These are phyloP conservation scores for Bromus sterilis DNA, from an alignment of 176 grass and related monocot species.

Conservation along the genomic window DNA sequence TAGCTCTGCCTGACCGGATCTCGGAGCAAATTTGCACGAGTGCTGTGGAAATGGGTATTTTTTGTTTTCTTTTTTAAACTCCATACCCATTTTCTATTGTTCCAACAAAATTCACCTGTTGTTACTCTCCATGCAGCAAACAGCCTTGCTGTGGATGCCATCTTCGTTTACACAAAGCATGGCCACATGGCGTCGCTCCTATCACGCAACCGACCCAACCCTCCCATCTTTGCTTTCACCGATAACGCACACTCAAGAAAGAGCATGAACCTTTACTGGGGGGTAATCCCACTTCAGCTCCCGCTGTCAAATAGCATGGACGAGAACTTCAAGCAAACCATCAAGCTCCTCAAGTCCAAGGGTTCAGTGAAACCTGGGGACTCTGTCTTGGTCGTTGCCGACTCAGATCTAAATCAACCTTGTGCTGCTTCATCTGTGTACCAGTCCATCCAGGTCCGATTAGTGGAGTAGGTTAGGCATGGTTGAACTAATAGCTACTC, in stretches of 20 bases:
- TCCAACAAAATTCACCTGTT: neutral
- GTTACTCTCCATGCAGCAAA: conserved; percentile 39
- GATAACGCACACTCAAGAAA: conserved; percentile 45
- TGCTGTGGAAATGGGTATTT: conserved; percentile 60
- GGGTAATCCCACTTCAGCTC: conserved; percentile 44
- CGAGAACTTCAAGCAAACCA: conserved; percentile 43
- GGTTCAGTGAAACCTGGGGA: conserved; percentile 49
- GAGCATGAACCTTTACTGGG: conserved; percentile 68
- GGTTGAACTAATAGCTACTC: neutral
- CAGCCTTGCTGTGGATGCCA: conserved; percentile 58
- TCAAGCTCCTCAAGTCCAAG: conserved; percentile 42
- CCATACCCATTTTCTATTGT: neutral
- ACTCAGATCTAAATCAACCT: conserved; percentile 43
- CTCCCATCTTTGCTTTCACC: conserved; percentile 67
- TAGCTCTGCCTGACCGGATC: conserved; percentile 42
- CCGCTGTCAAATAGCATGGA: conserved; percentile 41
- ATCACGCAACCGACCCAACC: conserved; percentile 43
- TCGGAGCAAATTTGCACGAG: conserved; percentile 54
- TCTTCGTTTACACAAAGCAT: conserved; percentile 74
- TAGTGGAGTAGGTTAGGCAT: conserved; percentile 25
- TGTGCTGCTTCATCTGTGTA: conserved; percentile 28
- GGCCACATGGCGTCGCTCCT: conserved; percentile 60
- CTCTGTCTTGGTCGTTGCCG: conserved; percentile 42
- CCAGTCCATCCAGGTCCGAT: conserved; percentile 58
- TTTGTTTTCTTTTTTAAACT: neutral